Evolutionary conservation across 2,329 filamentous ascomycete species (phyloP).

Genomic region (Xylariomycetidae sp.): DNA sequence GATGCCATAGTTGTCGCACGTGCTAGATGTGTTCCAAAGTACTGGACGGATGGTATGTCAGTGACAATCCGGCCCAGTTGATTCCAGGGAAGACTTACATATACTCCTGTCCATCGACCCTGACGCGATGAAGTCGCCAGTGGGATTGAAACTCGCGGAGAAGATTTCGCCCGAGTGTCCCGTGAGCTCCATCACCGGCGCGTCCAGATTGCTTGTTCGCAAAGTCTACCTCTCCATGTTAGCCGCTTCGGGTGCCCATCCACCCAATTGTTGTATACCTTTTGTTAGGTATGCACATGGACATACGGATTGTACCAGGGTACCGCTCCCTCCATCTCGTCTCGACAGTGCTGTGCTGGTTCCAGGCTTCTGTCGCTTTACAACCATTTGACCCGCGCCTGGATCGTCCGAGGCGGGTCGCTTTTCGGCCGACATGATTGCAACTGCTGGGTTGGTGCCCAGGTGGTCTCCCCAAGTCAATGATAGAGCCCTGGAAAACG

Average conservation of each 20-base stretch:
- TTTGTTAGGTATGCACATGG: no score
- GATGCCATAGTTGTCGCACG: slow-evolving; percentile 90
- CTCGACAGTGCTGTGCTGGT: slow-evolving; percentile 44
- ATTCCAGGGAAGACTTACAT: slow-evolving; percentile 60
- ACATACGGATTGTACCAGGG: slow-evolving; percentile 49
- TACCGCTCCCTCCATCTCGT: slow-evolving; percentile 43
- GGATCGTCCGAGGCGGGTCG: slow-evolving; percentile 83
- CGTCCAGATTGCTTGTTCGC: slow-evolving; percentile 77
- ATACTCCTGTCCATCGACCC: slow-evolving; percentile 94
- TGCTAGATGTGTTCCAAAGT: slow-evolving; percentile 87
- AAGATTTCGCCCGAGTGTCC: slow-evolving; percentile 86
- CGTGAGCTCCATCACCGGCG: slow-evolving; percentile 89
- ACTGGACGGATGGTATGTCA: no score
- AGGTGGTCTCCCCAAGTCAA: no score
- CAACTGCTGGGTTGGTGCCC: no score
- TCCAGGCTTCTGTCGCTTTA: slow-evolving; percentile 80
- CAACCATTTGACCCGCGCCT: slow-evolving; percentile 70
- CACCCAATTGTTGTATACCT: no score
- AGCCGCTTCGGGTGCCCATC: slow-evolving; percentile 1
- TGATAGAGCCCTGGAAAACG: no score
- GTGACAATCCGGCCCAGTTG: no score
- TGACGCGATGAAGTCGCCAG: slow-evolving; percentile 84
- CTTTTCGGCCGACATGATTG: slow-evolving; percentile 90
- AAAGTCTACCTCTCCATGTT: slow-evolving; percentile 52
- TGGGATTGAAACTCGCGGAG: slow-evolving; percentile 81